A percentile compares a stretch with the other conserved stretches of the same genome.
Evolutionary conservation across 2,329 filamentous ascomycete species (phyloP).

Genomic region (Epichloe uncinata): DNA sequence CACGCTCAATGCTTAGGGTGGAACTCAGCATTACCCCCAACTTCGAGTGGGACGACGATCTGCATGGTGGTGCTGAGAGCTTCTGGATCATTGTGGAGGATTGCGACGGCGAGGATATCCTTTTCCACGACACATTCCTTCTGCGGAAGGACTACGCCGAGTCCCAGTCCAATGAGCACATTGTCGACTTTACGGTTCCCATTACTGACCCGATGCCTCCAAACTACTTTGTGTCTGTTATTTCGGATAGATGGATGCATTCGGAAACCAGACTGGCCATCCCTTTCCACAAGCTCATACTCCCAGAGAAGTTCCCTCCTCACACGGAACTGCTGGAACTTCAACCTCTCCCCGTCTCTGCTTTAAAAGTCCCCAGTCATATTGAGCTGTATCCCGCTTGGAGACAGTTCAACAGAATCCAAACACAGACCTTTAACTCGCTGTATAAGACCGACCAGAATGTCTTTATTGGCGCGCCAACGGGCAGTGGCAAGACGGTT

Average conservation of each 20-base stretch:
- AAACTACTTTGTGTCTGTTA: conserved; percentile 92
- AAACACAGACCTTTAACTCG: conserved; percentile 94
- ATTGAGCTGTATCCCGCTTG: conserved; percentile 69
- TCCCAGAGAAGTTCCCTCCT: conserved; percentile 90
- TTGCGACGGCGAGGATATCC: conserved; percentile 88
- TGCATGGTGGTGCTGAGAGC: conserved; percentile 79
- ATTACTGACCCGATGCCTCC: conserved; percentile 97
- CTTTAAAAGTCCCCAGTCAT: conserved; percentile 76
- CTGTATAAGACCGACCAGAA: conserved; percentile 86
- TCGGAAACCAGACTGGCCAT: conserved; percentile 87
- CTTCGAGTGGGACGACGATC: conserved; percentile 84
- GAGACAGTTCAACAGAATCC: conserved; percentile 90
- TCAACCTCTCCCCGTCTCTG: conserved; percentile 78
- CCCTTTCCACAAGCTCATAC: conserved; percentile 85
- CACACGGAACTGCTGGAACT: conserved; percentile 87
- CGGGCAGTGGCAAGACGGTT: conserved; percentile 90
- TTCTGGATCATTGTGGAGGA: conserved; percentile 98
- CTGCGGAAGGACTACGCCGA: conserved; percentile 79
- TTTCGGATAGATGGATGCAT: conserved; percentile 98
- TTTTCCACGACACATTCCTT: conserved; percentile 90
- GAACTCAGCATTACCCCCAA: conserved; percentile 87
- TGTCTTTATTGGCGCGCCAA: conserved; percentile 83
- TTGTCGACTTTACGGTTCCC: conserved; percentile 91
- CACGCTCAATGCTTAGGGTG: conserved; percentile 79
- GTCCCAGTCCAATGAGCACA: conserved; percentile 78